Percentiles rank a stretch among this genome's conserved stretches.
Conservation (phyloP, 257 asterid genomes). For the Gynochthodes officinalis region DNA sequence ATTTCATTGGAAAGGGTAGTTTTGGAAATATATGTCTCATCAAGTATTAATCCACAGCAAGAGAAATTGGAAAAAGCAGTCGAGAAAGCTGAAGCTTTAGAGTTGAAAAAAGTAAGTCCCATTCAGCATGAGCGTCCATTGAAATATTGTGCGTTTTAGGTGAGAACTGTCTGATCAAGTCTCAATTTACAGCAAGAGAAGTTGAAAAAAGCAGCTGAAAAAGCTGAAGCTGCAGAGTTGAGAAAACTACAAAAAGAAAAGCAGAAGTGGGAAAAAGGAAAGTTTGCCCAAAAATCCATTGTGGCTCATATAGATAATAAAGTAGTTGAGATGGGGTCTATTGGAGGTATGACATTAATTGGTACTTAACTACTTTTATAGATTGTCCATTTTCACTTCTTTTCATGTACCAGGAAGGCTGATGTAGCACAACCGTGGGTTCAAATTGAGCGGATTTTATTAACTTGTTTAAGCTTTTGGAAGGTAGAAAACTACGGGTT, state of each 20-base stretch:
- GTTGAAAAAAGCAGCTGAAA: conserved; percentile 74
- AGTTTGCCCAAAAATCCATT: conserved; percentile 74
- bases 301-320: conserved; percentile 82
- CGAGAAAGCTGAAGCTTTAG: conserved; percentile 75
- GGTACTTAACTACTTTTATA: neutral
- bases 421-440: no score
- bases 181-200: conserved; percentile 62
- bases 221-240: conserved; percentile 83
- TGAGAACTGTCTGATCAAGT: conserved; percentile 19
- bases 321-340: conserved; percentile 71
- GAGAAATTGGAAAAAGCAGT: conserved; percentile 80
- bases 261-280: conserved; percentile 92
- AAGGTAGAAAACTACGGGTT: no score
- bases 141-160: neutral
- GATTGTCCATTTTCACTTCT: conserved; percentile 1
- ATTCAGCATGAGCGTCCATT: neutral
- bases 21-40: conserved; percentile 12
- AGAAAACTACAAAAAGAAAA: conserved; percentile 64
- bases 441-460: no score
- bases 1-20: conserved; percentile 16
- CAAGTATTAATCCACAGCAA: conserved; percentile 42
- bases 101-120: conserved; percentile 41
- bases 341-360: conserved; percentile 62
- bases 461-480: no score
- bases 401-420: conserved; percentile 16